Base-by-base conservation (phyloP, 176 grass and related monocot genomes). In the Carex pumila region DNA sequence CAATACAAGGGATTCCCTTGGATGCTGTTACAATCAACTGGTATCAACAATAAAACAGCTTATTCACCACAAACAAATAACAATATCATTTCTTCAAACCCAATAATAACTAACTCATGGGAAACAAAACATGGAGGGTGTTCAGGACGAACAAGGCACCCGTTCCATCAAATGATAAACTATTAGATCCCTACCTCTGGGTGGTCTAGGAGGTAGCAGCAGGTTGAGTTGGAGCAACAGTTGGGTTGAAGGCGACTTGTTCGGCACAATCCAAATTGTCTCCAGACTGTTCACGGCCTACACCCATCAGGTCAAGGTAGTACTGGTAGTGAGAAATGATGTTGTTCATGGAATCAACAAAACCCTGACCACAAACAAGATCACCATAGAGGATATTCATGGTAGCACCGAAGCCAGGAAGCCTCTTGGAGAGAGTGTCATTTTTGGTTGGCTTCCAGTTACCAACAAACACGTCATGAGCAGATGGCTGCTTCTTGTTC, bases 371-470 rank as follows among this genome's bases (percentile, higher is more conserved):
- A 81, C 92, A 97, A 10, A 86, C 62, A 60, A 79, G 72, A 87
- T 97, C 95, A 14, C 90, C 89, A 67, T 92, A 94, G 13, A 97
- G 56, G 55, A 97, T 37, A 72, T 97, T 97, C 90, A 97, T 97
- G 79, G 92, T 97, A 71, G 86, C 71, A 72, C 92, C 92, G 14
- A 97, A 94, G 36, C 92, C 95, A 86, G 95, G 95, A 76, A 91
- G 81, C 85, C 95, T 94, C 74, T 91, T 87, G 22, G 84, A 86
- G 65, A 88, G 81, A 59, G 95, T 97, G 61, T 97, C 90, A 6
- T 90, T 97, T 84, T 93, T 94, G 22, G 85, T 88, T 61, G 95
- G 92, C 88, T 89, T 93, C 95, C 92, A 97, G 87, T 91, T 94
- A 79, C 95, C 92, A 83, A 97, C 95, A 88, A 94, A 87, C 15